Percentiles rank a stretch among this genome's conserved stretches.
These are phyloP conservation scores for Rhodotorula sp. DNA, from an alignment of 1,284 basidiomycete genomes.

Conservation along the genomic window DNA sequence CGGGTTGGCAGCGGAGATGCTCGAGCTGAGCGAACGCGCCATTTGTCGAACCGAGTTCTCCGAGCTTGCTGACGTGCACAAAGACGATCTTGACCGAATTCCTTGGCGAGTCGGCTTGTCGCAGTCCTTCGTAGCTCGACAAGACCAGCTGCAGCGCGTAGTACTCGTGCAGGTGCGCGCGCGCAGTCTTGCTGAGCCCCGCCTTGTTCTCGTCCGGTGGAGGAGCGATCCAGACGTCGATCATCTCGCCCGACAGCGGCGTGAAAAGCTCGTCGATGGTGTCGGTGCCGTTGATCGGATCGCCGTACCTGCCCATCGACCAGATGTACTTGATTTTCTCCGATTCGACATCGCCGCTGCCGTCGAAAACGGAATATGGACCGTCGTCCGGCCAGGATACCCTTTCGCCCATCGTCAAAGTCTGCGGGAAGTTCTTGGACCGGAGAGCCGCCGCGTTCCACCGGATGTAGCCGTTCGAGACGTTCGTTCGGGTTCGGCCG, in stretches of 20 bases:
- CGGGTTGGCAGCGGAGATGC: neutral
- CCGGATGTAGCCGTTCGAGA: slow-evolving; percentile 10
- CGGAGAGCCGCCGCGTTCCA: neutral
- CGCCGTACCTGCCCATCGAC: neutral
- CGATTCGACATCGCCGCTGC: neutral
- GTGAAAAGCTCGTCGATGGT: slow-evolving; percentile 19
- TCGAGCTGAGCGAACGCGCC: slow-evolving; percentile 31
- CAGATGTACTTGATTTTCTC: slow-evolving; percentile 12
- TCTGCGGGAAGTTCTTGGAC: neutral
- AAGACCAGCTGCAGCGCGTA: slow-evolving; percentile 47
- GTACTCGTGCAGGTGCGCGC: slow-evolving; percentile 44
- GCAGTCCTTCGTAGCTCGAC: slow-evolving; percentile 45
- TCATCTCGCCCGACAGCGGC: neutral
- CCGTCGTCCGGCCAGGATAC: neutral
- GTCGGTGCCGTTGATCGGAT: slow-evolving; percentile 5
- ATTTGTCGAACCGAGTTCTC: slow-evolving; percentile 19
- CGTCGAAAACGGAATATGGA: neutral
- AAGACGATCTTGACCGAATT: slow-evolving; percentile 44
- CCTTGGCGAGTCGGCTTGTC: slow-evolving; percentile 44
- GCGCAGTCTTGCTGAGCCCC: slow-evolving; percentile 30
- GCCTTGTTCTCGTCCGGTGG: slow-evolving; percentile 17
- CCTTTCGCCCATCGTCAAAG: neutral
- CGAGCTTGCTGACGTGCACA: slow-evolving; percentile 43
- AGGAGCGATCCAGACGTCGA: slow-evolving; percentile 14
- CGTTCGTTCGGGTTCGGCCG: neutral